A percentile compares a stretch with the other conserved stretches of the same genome.
Evolutionary conservation across 495 filamentous ascomycete species (phyloP).

Genomic region (Talaromyces borbonicus): DNA sequence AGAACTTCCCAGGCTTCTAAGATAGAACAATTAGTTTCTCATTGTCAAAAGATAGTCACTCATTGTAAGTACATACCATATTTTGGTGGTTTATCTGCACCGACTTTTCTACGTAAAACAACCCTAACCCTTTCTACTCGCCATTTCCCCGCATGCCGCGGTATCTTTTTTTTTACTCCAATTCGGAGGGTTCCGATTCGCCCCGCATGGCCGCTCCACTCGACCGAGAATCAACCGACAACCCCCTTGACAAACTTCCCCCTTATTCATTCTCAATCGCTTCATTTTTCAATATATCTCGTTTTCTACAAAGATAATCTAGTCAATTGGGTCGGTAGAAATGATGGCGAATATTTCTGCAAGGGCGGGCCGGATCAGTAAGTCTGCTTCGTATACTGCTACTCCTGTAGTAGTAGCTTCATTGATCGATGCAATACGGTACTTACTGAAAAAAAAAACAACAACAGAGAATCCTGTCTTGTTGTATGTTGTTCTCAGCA

Average conservation of each 20-base stretch:
- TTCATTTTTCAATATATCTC: background rate
- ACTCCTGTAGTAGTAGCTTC: too few species aligned
- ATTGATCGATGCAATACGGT: too few species aligned
- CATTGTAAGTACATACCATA: too few species aligned
- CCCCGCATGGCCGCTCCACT: too few species aligned
- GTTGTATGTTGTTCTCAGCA: constrained; percentile 41
- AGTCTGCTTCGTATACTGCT: constrained; percentile 11
- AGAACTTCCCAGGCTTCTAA: too few species aligned
- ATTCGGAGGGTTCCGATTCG: background rate
- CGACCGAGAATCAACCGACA: background rate
- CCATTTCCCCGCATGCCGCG: background rate
- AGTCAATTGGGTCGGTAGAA: background rate
- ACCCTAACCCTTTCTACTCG: background rate
- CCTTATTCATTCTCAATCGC: background rate
- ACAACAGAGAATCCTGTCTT: constrained; percentile 61
- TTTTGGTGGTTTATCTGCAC: too few species aligned
- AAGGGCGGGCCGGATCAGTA: constrained; percentile 29
- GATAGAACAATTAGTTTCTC: too few species aligned
- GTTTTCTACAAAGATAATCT: background rate
- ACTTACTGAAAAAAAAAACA: too few species aligned
- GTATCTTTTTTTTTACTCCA: background rate
- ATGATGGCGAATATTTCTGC: constrained; percentile 1
- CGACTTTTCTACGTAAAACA: too few species aligned
- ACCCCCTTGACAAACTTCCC: background rate
- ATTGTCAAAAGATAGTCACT: too few species aligned